phyloP scores from a whole-genome alignment of 257 asterid genomes.

The Cinchona pubescens region DNA sequence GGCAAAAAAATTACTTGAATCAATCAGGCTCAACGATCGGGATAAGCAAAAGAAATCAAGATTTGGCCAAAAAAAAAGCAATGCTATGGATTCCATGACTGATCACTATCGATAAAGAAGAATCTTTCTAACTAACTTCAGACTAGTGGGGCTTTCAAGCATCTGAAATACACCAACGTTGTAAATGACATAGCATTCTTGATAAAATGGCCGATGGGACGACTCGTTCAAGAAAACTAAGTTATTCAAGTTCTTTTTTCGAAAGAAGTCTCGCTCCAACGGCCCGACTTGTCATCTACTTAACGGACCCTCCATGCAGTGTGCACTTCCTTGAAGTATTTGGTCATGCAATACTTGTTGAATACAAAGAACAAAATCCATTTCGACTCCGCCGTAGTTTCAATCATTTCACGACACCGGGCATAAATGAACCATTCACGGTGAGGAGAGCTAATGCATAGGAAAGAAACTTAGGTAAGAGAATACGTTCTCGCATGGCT shows the following conservation, averaged over 20 bases:
- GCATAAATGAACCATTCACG: too few relatives aligned
- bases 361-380: too few relatives aligned
- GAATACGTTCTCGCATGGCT: too few relatives aligned
- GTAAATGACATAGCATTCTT: background rate
- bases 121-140: background rate
- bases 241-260: background rate
- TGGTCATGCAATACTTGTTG: too few relatives aligned
- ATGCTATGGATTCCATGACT: background rate
- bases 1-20: background rate
- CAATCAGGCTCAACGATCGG: background rate
- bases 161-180: too few relatives aligned
- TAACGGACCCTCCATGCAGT: background rate
- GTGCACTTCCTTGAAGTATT: too few relatives aligned
- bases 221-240: background rate
- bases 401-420: too few relatives aligned
- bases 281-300: background rate
- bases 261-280: conserved; percentile 6
- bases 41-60: conserved; percentile 5
- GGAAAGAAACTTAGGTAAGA: too few relatives aligned
- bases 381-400: too few relatives aligned
- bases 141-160: background rate
- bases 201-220: background rate
- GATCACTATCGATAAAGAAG: background rate
- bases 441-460: too few relatives aligned
- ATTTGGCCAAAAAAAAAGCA: background rate